Evolutionary conservation across 345 rosid species (phyloP).

Genomic region (Garcia nutans): DNA sequence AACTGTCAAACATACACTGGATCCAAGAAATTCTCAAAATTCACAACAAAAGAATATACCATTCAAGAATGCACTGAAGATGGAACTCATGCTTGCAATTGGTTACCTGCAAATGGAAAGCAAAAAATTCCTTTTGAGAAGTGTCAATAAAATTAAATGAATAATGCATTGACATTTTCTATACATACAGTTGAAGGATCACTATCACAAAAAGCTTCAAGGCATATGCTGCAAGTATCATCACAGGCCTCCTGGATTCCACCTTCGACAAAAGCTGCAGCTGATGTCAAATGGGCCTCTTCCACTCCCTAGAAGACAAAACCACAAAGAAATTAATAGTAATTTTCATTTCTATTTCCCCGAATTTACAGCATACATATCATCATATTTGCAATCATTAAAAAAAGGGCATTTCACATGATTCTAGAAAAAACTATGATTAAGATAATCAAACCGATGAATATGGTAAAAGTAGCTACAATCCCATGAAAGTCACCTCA

Average conservation of each 20-base stretch:
- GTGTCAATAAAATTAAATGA: neutral
- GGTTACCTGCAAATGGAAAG: conserved; percentile 55
- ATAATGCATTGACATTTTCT: neutral
- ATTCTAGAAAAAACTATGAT: too few species aligned
- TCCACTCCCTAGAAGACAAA: conserved; percentile 44
- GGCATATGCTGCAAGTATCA: conserved; percentile 97
- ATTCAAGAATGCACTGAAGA: conserved; percentile 96
- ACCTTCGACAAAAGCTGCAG: conserved; percentile 96
- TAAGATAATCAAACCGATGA: too few species aligned
- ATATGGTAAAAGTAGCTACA: too few species aligned
- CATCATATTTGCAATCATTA: neutral
- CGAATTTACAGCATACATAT: neutral
- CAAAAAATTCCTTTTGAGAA: neutral
- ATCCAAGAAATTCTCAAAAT: neutral
- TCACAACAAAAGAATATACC: conserved; percentile 43
- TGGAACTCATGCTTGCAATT: conserved; percentile 97
- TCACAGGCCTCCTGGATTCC: conserved; percentile 97
- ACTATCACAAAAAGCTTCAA: conserved; percentile 71
- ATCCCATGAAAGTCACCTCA: too few species aligned
- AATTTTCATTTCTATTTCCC: neutral
- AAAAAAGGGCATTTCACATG: neutral
- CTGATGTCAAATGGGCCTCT: conserved; percentile 72
- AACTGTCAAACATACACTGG: too few species aligned
- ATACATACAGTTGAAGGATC: conserved; percentile 80
- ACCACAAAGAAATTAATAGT: neutral